phyloP scores from a whole-genome alignment of 2,329 filamentous ascomycete species.

The Bipolaris sorokiniana region DNA sequence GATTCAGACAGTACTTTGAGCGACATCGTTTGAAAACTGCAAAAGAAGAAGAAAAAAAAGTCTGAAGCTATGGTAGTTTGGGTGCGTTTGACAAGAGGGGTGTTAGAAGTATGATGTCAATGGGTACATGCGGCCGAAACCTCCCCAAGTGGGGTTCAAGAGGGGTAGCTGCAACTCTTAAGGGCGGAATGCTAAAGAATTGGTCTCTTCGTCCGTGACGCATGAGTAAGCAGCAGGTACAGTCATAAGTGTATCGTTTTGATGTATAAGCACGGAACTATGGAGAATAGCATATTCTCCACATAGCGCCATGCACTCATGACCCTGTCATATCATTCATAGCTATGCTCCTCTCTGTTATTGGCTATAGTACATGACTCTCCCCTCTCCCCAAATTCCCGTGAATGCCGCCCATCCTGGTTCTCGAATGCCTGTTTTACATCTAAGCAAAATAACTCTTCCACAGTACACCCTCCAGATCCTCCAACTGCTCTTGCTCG shows the following conservation, averaged over 20 bases:
- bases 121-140: slow-evolving; percentile 6
- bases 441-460: slow-evolving; percentile 95
- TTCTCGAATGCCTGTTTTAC: neutral
- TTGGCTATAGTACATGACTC: slow-evolving; percentile 16
- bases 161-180: slow-evolving; percentile 25
- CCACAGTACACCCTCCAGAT: slow-evolving; percentile 95
- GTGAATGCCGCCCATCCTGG: neutral
- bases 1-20: slow-evolving; percentile 64
- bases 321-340: slow-evolving; percentile 7
- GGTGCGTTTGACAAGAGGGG: neutral
- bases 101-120: slow-evolving; percentile 9
- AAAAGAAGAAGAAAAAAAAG: neutral
- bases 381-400: neutral
- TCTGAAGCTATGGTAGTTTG: neutral
- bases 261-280: slow-evolving; percentile 3
- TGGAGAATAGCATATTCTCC: slow-evolving; percentile 5
- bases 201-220: neutral
- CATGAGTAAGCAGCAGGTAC: slow-evolving; percentile 18
- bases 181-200: neutral
- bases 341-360: slow-evolving; percentile 1
- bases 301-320: slow-evolving; percentile 11
- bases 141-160: slow-evolving; percentile 22
- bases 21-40: slow-evolving; percentile 54
- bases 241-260: neutral
- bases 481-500: slow-evolving; percentile 88